Evolutionary conservation across 352 stramenopile genomes (phyloP).

Genomic region (Globisporangium sylvaticum): DNA sequence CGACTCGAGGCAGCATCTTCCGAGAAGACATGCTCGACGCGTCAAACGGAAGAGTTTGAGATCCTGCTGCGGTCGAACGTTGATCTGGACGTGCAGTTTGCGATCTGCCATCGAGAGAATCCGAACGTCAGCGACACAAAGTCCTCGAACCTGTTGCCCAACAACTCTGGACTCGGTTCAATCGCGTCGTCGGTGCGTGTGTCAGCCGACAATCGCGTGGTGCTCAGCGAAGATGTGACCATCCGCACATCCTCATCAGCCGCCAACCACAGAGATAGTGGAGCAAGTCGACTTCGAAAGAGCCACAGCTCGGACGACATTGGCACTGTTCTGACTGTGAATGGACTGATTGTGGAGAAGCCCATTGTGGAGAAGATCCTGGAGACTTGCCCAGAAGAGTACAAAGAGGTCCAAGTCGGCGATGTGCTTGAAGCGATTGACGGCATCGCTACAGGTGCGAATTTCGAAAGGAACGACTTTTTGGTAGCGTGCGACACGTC

Average conservation of each 20-base stretch:
- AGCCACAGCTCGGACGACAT: slow-evolving; percentile 65
- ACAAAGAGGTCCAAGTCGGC: slow-evolving; percentile 40
- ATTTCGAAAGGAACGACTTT: neutral
- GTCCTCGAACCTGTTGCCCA: neutral
- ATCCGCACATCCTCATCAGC: neutral
- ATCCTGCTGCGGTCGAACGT: slow-evolving; percentile 49
- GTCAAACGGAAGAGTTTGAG: slow-evolving; percentile 45
- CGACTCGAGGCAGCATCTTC: slow-evolving; percentile 5
- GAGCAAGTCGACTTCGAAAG: slow-evolving; percentile 27
- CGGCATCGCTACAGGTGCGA: slow-evolving; percentile 56
- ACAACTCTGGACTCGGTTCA: slow-evolving; percentile 23
- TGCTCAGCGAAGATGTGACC: slow-evolving; percentile 46
- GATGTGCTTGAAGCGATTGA: slow-evolving; percentile 74
- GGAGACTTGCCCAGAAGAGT: slow-evolving; percentile 29
- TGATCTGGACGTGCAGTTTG: slow-evolving; percentile 51
- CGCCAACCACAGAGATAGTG: neutral
- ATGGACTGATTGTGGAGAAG: slow-evolving; percentile 18
- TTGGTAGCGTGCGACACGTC: no score
- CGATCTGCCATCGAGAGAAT: slow-evolving; percentile 54
- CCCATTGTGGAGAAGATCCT: slow-evolving; percentile 46
- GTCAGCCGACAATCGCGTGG: slow-evolving; percentile 28
- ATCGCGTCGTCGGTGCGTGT: slow-evolving; percentile 33
- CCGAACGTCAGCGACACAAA: slow-evolving; percentile 6
- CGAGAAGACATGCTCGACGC: slow-evolving; percentile 2
- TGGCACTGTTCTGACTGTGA: slow-evolving; percentile 20